Evolutionary conservation across 805 yeast species (phyloP), one percentile per base, ranked within the genome.

Genomic region (Brettanomyces naardenensis): DNA sequence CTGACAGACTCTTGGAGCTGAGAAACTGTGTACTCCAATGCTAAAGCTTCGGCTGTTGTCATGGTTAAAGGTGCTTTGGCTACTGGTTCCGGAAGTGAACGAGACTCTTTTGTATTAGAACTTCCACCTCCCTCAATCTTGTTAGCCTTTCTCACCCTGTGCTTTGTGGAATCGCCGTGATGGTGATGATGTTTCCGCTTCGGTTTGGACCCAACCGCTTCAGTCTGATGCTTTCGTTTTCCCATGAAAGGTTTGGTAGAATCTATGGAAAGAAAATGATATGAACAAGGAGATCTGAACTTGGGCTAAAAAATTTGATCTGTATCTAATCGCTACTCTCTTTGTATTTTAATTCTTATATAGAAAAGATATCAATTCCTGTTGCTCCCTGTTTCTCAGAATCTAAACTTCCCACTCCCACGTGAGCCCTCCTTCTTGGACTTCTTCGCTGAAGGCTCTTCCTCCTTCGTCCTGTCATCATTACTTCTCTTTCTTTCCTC

Each of bases 1-100:
- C 63, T 62, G 6, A 79, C 61, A 19, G 75, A 64, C 31, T 71
- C 73, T 39, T 79, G 76, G 3, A 80, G 51, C 32, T 66, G 68
- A 1, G 68, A 54, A 3, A 75, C 68, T 0, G 80, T 70, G 51
- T 75, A 76, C 43, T 78, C 84, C 11, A 73, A 37, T 13, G 46
- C 43, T 9, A 58, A 43, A 3, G 59, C 51, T 21, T 55, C 59
- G 0, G 58, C 46, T 14, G 48, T 33, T 7, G 40, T 37, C 13
- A 48, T 30, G 23, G 9, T 28, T 6, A 28, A n/a, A 9, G 9
- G 14, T 28, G 7, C 31, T 19, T 31, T 31, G 17, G 4, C 35
- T 6, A n/a, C 30, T 2, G 6, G 21, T 23, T 9, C 17, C 22
- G 1, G 14, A 11, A 7, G 22, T 11, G 34, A 15, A 6, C 13